Evolutionary conservation across 2,329 filamentous ascomycete species (phyloP), one percentile per base, ranked within the genome.

Genomic region (Dendryphion nanum): DNA sequence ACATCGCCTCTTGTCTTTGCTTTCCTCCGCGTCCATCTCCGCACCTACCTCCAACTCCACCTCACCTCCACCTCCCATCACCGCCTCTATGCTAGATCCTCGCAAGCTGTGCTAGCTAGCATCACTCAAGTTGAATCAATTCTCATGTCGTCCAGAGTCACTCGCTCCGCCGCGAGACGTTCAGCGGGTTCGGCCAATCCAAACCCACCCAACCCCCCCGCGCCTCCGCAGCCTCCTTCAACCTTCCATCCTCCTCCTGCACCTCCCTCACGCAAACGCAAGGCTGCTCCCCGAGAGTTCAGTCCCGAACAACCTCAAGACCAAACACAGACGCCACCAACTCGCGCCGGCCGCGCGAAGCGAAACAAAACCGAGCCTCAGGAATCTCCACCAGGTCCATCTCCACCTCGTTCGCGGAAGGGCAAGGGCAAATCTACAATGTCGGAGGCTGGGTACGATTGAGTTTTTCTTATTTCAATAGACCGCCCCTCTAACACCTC

Each of bases 101-200:
- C 23, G 23, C 23, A n/a, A 26, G 23, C 10, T 26, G n/a, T 26
- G 23, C 23, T 26, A 26, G 23, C 10, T 26, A 26, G n/a, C n/a
- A 26, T 26, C 23, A 26, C 23, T n/a, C n/a, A n/a, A n/a, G n/a
- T n/a, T 10, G 23, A 50, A 41, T 52, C 38, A 50, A 30, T 44
- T 84, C 87, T 91, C 83, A 96, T 95, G 89, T 88, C 87, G 81
- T 76, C 83, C 80, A 96, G 90, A 87, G 83, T 93, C 62, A 96
- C 91, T 77, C 89, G 91, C 76, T 93, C 90, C 62, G 85, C 90
- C 70, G 86, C 90, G 75, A 89, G 89, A 77, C 83, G 88, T 80
- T 87, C 87, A 74, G 85, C 87, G 71, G 77, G 76, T 62, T 63
- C 65, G 49, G 65, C 80, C 47, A 61, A 47, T 57, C 48, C 60